phyloP scores from a whole-genome alignment of 257 asterid genomes.

The Voacanga thouarsii region DNA sequence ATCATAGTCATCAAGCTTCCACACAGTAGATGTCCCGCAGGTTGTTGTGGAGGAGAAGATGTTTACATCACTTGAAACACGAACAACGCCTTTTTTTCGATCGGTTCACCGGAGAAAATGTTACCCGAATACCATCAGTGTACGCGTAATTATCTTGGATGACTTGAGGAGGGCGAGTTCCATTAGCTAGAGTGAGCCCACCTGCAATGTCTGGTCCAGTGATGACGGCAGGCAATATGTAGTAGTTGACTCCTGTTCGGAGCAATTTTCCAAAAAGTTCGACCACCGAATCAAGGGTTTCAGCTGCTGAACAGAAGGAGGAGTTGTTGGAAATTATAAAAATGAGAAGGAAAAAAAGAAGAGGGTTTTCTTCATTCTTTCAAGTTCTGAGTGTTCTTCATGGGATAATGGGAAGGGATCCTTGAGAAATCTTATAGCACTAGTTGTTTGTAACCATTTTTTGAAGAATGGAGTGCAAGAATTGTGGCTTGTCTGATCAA shows the following conservation, averaged over 20 bases:
- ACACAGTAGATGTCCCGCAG: neutral
- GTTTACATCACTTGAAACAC: slow-evolving; percentile 4
- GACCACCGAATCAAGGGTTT: slow-evolving; percentile 1
- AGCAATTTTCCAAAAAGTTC: slow-evolving; percentile 11
- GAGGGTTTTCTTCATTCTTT: too few relatives aligned
- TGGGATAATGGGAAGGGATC: too few relatives aligned
- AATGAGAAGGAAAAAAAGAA: too few relatives aligned
- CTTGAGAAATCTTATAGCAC: too few relatives aligned
- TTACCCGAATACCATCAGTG: neutral
- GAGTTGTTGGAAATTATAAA: too few relatives aligned
- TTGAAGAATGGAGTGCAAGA: too few relatives aligned
- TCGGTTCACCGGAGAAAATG: neutral
- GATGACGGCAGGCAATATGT: slow-evolving; percentile 10
- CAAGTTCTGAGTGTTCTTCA: too few relatives aligned
- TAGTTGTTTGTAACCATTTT: too few relatives aligned
- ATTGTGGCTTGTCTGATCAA: too few relatives aligned
- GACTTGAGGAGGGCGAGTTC: slow-evolving; percentile 6
- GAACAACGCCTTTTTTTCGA: slow-evolving; percentile 6
- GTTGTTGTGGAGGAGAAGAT: neutral
- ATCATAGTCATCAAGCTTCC: neutral
- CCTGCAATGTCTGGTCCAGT: neutral
- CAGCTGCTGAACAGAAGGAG: too few relatives aligned
- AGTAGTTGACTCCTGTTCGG: neutral
- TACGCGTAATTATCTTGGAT: neutral
- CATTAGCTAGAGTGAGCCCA: neutral